Base-by-base conservation (phyloP, 352 stramenopile species). In the Vaucheria bursata region DNA sequence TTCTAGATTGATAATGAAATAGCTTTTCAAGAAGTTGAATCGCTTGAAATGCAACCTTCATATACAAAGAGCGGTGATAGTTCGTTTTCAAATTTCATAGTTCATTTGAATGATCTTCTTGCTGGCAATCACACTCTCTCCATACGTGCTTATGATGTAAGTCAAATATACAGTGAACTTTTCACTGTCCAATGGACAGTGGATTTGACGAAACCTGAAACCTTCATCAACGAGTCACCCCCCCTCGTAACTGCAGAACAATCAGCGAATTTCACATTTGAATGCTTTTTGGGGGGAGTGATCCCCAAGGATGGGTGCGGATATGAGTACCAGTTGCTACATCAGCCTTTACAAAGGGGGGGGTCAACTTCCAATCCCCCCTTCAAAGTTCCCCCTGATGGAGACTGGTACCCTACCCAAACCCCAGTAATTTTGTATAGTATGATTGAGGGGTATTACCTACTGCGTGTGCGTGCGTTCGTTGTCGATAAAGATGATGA, bases 171-270 rank as follows among this genome's bases (percentile, higher is more conserved):
- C 18, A 59, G 45, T 38, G 12, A 45, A 35, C n/a, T 39, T 29
- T 34, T 80, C 25, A 59, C 25, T 8, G 12, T 80, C 0, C 37
- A 37, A 36, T 80, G 75, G 75, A 59, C 66, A 52, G 50, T 80
- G 32, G 75, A 80, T 37, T 25, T 80, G n/a, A 73, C 75, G 50
- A 37, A 71, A 52, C 75, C 75, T 69, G 75, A 80, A 59, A 80
- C 75, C 3, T 32, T 35, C 66, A 71, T 80, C 49, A 31, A 72
- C 5, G 40, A 31, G 8, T 34, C 39, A 4, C 75, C 75, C 25
- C 8, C 50, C 12, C 18, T 53, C 6, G 67, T 80, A 12, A 77
- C 39, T 25, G 67, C 75, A 7, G 29, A 18, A 1, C 50, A 71
- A 29, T 65, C 45, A 7, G 67, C 69, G 12, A 71, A 33, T n/a